These are phyloP conservation scores for Batrachochytrium dendrobatidis DNA, from an alignment of 371 early-diverging fungal species.

Conservation along the genomic window DNA sequence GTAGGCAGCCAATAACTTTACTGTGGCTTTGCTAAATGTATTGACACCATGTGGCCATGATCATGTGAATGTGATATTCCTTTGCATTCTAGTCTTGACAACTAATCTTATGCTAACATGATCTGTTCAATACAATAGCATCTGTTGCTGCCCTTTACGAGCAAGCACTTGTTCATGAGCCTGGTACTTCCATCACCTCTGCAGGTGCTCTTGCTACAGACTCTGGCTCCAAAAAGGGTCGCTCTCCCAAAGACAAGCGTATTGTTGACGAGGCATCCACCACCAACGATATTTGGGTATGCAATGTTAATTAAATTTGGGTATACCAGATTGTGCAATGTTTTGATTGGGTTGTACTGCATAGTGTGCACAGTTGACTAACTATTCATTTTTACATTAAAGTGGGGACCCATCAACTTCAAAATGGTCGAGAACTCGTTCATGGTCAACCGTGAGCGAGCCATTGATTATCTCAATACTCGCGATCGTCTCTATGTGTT, in stretches of 20 bases:
- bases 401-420: conserved; percentile 96
- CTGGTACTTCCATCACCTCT: conserved; percentile 81
- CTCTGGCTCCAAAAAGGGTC: conserved; percentile 80
- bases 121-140: conserved; percentile 28
- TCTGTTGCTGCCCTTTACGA: conserved; percentile 85
- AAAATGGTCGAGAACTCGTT: conserved; percentile 81
- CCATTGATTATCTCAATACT: conserved; percentile 93
- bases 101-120: too few relatives aligned
- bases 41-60: too few relatives aligned
- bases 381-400: background rate
- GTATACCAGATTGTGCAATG: too few relatives aligned
- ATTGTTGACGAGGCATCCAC: conserved; percentile 85
- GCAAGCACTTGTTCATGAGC: conserved; percentile 82
- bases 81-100: too few relatives aligned
- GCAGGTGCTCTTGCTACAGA: conserved; percentile 85
- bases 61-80: too few relatives aligned
- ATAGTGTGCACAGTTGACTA: too few relatives aligned
- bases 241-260: conserved; percentile 87
- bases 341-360: conserved; percentile 5
- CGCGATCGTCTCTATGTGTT: conserved; percentile 88
- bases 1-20: too few relatives aligned
- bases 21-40: too few relatives aligned
- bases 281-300: conserved; percentile 74
- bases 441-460: conserved; percentile 90
- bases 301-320: too few relatives aligned